Evolutionary conservation across 106 monocot species (phyloP), one percentile per base, ranked within the genome.

Genomic region (Agapanthus africanus): DNA sequence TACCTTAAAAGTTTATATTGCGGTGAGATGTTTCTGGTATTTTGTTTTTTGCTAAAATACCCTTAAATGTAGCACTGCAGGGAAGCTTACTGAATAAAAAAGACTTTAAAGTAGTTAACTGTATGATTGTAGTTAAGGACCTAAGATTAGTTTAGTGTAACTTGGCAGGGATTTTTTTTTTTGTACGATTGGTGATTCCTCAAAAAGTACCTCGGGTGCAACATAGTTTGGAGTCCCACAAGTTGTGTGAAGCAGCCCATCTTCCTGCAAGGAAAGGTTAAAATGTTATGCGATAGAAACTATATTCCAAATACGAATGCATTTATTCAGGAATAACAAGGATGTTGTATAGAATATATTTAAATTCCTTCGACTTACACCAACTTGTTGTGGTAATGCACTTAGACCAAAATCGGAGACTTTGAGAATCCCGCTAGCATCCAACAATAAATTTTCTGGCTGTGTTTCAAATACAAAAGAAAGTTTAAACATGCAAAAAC

Each of bases 201-300:
- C 50, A 35, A 59, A 49, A 46, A 7, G 13, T 68, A 85, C 85
- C 79, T 86, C 91, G 33, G 91, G 88, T 59, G 95, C 95, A 49
- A 95, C 88, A 71, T 95, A 95, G 63, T 95, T 95, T 73, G 95
- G 95, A 37, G 91, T 95, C 36, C 95, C 95, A 74, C 95, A 95
- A 51, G 91, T 88, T 30, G 95, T 95, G 70, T 95, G 88, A 47
- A 95, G 86, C 34, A 91, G 67, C 1, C 95, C 95, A 80, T 95
- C 95, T 52, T 88, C 91, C 95, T 95, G 74, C 30, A 71, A 42
- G 30, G 0, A 54, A 54, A 22, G 26, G 37, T 49, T 37, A 60
- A 37, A 73, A 36, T 46, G 38, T 25, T 47, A 40, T 37, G n/a
- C 23, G 23, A 37, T n/a, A 56, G 51, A 39, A 37, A 26, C 21